Evolutionary conservation across 768 basidiomycete genomes (phyloP).

Genomic region (Naganishia vishniacii): DNA sequence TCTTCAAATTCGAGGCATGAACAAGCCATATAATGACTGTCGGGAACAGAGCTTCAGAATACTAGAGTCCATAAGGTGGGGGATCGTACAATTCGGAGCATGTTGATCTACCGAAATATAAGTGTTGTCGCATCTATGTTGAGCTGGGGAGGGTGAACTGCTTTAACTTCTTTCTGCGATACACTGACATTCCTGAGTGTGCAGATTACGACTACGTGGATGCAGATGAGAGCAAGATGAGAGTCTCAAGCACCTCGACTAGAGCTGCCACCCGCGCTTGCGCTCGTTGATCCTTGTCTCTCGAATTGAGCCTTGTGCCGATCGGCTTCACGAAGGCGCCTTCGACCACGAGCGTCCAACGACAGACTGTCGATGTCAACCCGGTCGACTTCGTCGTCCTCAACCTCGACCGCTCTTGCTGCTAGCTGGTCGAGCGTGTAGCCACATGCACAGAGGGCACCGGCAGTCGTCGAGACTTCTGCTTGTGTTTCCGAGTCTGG

Average conservation of each 20-base stretch:
- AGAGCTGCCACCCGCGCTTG: neutral
- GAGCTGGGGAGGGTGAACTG: too few relatives aligned
- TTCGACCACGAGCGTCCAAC: conserved; percentile 19
- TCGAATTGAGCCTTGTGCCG: conserved; percentile 27
- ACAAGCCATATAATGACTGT: neutral
- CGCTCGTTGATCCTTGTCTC: neutral
- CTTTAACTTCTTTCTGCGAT: too few relatives aligned
- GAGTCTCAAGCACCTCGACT: conserved; percentile 11
- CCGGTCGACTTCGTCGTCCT: conserved; percentile 25
- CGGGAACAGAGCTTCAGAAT: neutral
- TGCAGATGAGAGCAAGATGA: too few relatives aligned
- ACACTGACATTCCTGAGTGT: too few relatives aligned
- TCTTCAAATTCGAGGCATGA: too few relatives aligned
- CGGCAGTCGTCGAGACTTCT: neutral
- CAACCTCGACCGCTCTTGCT: conserved; percentile 10
- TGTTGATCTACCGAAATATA: too few relatives aligned
- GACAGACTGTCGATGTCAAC: conserved; percentile 25
- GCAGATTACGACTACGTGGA: too few relatives aligned
- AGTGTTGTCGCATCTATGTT: too few relatives aligned
- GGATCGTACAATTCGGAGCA: too few relatives aligned
- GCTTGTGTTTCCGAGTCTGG: conserved; percentile 26
- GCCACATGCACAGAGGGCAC: conserved; percentile 25
- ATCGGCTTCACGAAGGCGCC: conserved; percentile 11
- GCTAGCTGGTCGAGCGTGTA: conserved; percentile 29
- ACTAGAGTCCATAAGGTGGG: too few relatives aligned